Evolutionary conservation across 768 basidiomycete species (phyloP).

Genomic region (Naganishia antarctica): DNA sequence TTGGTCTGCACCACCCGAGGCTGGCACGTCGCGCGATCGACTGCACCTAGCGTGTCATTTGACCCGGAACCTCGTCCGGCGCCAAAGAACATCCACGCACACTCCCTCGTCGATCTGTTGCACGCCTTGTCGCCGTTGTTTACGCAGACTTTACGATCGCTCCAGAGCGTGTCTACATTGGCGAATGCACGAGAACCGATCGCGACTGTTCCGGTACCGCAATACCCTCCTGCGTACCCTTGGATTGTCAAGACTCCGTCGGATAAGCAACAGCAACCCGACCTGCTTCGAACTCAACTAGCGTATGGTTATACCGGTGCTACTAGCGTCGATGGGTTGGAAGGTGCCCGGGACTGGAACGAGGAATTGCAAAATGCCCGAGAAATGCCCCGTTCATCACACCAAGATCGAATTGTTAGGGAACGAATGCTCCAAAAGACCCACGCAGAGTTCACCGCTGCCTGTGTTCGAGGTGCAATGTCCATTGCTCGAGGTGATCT

Average conservation of each 20-base stretch:
- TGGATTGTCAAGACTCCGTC: constrained; percentile 48
- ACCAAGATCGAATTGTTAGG: constrained; percentile 50
- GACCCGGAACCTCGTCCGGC: constrained; percentile 49
- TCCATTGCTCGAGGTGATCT: constrained; percentile 51
- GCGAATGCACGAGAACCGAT: constrained; percentile 42
- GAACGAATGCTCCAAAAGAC: constrained; percentile 51
- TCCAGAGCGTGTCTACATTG: constrained; percentile 29
- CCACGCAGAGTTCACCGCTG: constrained; percentile 51
- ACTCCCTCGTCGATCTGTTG: constrained; percentile 51
- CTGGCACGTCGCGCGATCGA: constrained; percentile 51
- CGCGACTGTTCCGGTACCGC: constrained; percentile 50
- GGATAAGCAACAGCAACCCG: constrained; percentile 38
- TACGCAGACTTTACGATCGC: constrained; percentile 36
- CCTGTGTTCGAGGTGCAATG: constrained; percentile 49
- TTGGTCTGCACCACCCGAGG: constrained; percentile 51
- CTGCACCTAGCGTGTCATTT: constrained; percentile 43
- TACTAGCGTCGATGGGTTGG: constrained; percentile 48
- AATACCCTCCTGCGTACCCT: constrained; percentile 50
- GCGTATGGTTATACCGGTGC: constrained; percentile 52
- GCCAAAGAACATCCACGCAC: constrained; percentile 38
- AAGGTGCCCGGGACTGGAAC: constrained; percentile 53
- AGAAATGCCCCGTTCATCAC: constrained; percentile 47
- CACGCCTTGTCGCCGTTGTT: constrained; percentile 51
- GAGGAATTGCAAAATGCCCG: constrained; percentile 52
- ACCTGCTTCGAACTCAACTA: constrained; percentile 50